Base-by-base conservation (phyloP, 768 basidiomycete species). In the Ephemerocybe angulata region DNA sequence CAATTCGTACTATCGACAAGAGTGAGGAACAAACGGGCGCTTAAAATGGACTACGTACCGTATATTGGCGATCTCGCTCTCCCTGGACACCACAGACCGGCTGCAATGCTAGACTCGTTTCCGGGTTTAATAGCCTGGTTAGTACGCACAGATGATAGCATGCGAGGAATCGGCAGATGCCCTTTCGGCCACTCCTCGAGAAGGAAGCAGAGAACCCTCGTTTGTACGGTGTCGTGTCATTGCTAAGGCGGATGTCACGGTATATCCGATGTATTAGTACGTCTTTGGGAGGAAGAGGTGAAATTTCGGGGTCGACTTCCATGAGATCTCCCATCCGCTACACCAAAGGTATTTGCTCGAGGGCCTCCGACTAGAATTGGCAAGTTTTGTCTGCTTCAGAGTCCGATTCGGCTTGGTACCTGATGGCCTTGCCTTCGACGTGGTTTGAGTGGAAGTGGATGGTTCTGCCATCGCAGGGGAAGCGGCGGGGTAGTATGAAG, bases 181-280 rank as follows among this genome's bases (percentile, higher is more conserved):
- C 93, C 64, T 98, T 98, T 38, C 90, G 74, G 2, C 96, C 96
- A 27, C 88, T 88, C 44, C 97, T 77, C 3, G 93, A 94, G 61
- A 95, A 90, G 52, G 86, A 88, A 0, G 91, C 89, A 0, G 88
- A 87, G 29, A 98, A 79, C 10, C 78, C 77, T 5, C 69, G 81
- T 72, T 98, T 98, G 75, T 99, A 99, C 0, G 96, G 96, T 4
- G 96, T 99, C 73, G 94, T 95, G 66, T 94, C 90, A 53, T 91
- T 91, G 65, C 89, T 92, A 70, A 96, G 97, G 13, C 94, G 83
- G 22, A 96, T 68, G 67, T 98, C 96, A 42, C 95, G 85, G 66
- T 97, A 96, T 37, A 98, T 94, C 15, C 96, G 78, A 68, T 98
- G 91, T 53, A 90, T 84, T 22, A n/a, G n/a, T n/a, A 96, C 80